Base-by-base conservation (phyloP, 2,329 filamentous ascomycete genomes). In the Fusarium phyllophilum region DNA sequence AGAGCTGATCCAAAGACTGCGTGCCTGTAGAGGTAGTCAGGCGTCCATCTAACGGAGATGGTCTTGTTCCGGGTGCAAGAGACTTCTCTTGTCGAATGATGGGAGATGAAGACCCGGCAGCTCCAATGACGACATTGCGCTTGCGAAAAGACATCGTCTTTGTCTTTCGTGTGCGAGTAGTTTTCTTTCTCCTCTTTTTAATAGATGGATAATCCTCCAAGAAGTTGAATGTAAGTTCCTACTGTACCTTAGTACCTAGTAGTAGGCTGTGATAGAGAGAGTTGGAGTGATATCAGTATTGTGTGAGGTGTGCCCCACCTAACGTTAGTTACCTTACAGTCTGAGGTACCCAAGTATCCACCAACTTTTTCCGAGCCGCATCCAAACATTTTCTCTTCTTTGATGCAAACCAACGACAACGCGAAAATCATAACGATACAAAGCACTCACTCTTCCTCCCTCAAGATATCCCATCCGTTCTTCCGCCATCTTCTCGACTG, bases 1-100 rank as follows among this genome's bases (percentile, higher is more conserved):
- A 86, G 24, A 97, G 86, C 67, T 90, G 90, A 79, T 99, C 96
- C 45, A 99, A 85, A 24, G 95, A 97, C 8, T 90, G 88, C 2
- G 94, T 96, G 29, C 96, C 96, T 0, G 96, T 98, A 1, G 96
- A 99, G 5, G 93, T 98, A 13, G 94, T 97, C 42, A 91, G 88
- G 54, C 95, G 91, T 63, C 96, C 96, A 80, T 97, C 95, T 38
- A 97, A 85, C 52, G 95, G 94, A 18, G 96, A 99, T 22, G 96
- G 94, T 56, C 96, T 91, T 29, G 95, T 88, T 26, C 88, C 89
- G 1, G 83, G 81, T 5, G 83, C 77, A 44, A 85, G 82, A 26
- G 82, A 78, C 68, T 81, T 82, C 68, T 84, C 83, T 55, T 78
- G 79, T 45, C 79, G 75, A 13, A 68, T 56, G 54, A 60, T 49